Base-by-base conservation (phyloP, 2,329 filamentous ascomycete genomes). In the Remersonia thermophila region DNA sequence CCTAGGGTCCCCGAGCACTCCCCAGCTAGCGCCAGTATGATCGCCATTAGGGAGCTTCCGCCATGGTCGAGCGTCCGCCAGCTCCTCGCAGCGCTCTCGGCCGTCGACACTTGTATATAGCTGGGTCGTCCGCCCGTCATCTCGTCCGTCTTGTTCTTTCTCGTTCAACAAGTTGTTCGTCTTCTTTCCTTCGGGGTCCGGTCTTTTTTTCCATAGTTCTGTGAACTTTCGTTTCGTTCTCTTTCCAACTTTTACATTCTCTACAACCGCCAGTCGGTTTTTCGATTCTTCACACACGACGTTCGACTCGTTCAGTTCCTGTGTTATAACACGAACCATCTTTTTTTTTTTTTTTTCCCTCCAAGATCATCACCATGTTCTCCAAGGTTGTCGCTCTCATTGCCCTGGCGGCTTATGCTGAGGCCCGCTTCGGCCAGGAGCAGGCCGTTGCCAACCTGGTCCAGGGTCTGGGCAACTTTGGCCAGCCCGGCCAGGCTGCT, bases 381-480 rank as follows among this genome's bases (percentile, higher is more conserved):
- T 39, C 47, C 43, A 50, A 51, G 32, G 12, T 42, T 35, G 32
- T 39, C 30, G 27, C 46, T 29, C 18, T 49, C 27, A 39, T 46
- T 26, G 40, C 39, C 16, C 49, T 69, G 33, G 33, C 65, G 51
- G 67, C 66, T 26, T 50, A 59, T 34, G 63, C 59, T 42, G 62
- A 71, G 47, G 69, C 69, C 41, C 66, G 77, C 45, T 80, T 81
- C 55, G 69, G 69, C 29, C 72, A 80, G 58, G 77, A 81, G 55
- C 69, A 77, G 48, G 47, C 62, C 26, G 69, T 74, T 32, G 72
- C 76, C 35, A 48, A 57, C 15, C 67, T 65, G 40, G 69, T 80
- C 45, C 53, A 56, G 32, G 64, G 63, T 16, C 66, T 80, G 17
- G 54, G 62, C 39, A 59, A 62, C 48, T 67, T 70, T 39, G 77